phyloP scores from a whole-genome alignment of 2,329 filamentous ascomycete species.

The Leptographium radiaticola region DNA sequence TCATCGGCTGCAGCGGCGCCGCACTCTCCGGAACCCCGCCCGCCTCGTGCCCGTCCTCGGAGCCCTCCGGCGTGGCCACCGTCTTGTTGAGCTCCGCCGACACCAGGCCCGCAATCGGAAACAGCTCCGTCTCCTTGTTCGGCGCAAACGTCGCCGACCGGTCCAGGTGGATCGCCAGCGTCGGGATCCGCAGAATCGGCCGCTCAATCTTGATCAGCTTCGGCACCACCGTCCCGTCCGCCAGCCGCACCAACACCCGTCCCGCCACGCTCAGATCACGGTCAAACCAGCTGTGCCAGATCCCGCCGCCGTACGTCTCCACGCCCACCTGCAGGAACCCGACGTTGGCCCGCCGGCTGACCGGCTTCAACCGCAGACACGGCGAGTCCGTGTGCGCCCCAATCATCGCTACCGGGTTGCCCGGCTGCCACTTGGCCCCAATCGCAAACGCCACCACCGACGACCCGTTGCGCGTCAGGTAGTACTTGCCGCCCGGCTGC shows the following conservation, averaged over 20 bases:
- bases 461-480: constrained; percentile 83
- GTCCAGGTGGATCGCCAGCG: constrained; percentile 86
- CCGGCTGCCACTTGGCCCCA: constrained; percentile 79
- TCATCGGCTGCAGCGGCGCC: constrained; percentile 61
- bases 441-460: constrained; percentile 89
- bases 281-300: constrained; percentile 99
- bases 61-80: constrained; percentile 6
- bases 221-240: constrained; percentile 61
- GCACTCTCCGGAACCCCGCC: constrained; percentile 38
- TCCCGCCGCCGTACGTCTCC: constrained; percentile 90
- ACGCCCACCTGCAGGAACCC: constrained; percentile 92
- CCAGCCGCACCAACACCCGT: constrained; percentile 61
- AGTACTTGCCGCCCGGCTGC: constrained; percentile 85
- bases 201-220: constrained; percentile 83
- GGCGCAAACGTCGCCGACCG: constrained; percentile 76
- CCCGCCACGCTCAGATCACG: constrained; percentile 85
- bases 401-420: constrained; percentile 84
- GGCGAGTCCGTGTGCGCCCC: constrained; percentile 95
- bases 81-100: constrained; percentile 72
- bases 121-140: constrained; percentile 94
- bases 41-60: constrained; percentile 24
- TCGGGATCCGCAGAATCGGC: constrained; percentile 84
- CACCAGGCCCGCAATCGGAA: constrained; percentile 81
- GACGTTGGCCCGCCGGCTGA: constrained; percentile 75
- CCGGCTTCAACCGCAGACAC: constrained; percentile 82